phyloP scores from a whole-genome alignment of 2,329 filamentous ascomycete genomes.

The Mycosphaerella sp. region DNA sequence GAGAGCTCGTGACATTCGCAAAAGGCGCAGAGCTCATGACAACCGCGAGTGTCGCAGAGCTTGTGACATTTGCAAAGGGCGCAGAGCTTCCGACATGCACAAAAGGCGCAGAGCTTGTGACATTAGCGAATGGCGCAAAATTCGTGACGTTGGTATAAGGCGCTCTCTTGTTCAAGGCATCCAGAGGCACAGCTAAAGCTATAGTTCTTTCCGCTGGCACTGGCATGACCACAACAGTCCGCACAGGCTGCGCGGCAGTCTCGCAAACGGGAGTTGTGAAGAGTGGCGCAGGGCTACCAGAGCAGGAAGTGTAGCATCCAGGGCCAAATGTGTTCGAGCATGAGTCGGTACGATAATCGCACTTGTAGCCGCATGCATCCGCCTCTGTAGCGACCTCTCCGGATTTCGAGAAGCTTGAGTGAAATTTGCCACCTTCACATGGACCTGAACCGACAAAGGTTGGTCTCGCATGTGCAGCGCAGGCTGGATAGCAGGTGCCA shows the following conservation, averaged over 20 bases:
- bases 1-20: too few relatives aligned
- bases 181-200: conserved; percentile 1
- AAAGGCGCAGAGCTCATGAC: too few relatives aligned
- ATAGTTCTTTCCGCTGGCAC: neutral
- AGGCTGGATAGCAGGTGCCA: conserved; percentile 24
- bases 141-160: too few relatives aligned
- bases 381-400: conserved; percentile 2
- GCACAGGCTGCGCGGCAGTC: neutral
- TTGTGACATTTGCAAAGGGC: too few relatives aligned
- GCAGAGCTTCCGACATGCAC: too few relatives aligned
- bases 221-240: conserved; percentile 3
- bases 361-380: conserved; percentile 15
- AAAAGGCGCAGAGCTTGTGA: too few relatives aligned
- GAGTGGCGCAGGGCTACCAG: conserved; percentile 9
- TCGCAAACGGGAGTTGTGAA: conserved; percentile 18
- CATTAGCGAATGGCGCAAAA: too few relatives aligned
- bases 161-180: neutral
- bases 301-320: conserved; percentile 20
- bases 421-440: conserved; percentile 14
- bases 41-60: too few relatives aligned
- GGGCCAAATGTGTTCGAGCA: conserved; percentile 24
- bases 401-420: conserved; percentile 8
- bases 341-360: conserved; percentile 17
- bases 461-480: conserved; percentile 19
- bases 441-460: conserved; percentile 18